phyloP scores from a whole-genome alignment of 805 yeast genomes.

The Wickerhamiella azyma region DNA sequence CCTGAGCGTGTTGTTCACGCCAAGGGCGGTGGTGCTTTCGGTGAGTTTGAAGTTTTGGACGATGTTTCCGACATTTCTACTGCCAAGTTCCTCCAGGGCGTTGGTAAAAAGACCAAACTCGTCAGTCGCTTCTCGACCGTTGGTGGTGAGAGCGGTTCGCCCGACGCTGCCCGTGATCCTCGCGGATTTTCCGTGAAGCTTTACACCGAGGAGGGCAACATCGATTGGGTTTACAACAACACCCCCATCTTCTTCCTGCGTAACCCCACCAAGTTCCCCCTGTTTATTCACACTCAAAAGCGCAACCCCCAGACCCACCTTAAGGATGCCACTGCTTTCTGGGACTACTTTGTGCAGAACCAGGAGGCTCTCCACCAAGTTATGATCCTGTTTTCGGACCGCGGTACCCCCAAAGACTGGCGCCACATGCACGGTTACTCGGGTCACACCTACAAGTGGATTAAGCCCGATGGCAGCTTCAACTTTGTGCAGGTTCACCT shows the following conservation, averaged over 20 bases:
- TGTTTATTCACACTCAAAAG: constrained; percentile 57
- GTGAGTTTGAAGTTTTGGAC: constrained; percentile 46
- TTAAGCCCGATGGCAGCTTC: constrained; percentile 36
- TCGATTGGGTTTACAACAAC: constrained; percentile 63
- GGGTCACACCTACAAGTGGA: constrained; percentile 49
- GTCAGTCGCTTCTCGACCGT: constrained; percentile 50
- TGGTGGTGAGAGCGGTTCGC: constrained; percentile 55
- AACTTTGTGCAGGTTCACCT: constrained; percentile 46
- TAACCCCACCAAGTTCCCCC: constrained; percentile 51
- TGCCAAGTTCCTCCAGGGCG: constrained; percentile 43
- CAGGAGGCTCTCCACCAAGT: constrained; percentile 47
- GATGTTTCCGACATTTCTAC: constrained; percentile 38
- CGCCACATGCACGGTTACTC: constrained; percentile 49
- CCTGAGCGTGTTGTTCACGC: constrained; percentile 61
- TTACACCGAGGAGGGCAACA: constrained; percentile 53
- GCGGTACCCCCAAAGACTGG: constrained; percentile 46
- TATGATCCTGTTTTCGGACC: constrained; percentile 42
- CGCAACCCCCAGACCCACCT: constrained; percentile 51
- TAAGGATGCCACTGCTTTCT: constrained; percentile 40
- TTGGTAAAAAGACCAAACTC: constrained; percentile 70
- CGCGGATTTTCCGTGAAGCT: constrained; percentile 55
- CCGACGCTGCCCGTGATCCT: constrained; percentile 57
- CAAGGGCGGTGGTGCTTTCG: constrained; percentile 51
- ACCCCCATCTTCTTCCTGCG: constrained; percentile 56
- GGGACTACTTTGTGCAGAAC: constrained; percentile 46